Evolutionary conservation across 257 asterid genomes (phyloP), one percentile per base, ranked within the genome.

Genomic region (Gentiana macrophylla): DNA sequence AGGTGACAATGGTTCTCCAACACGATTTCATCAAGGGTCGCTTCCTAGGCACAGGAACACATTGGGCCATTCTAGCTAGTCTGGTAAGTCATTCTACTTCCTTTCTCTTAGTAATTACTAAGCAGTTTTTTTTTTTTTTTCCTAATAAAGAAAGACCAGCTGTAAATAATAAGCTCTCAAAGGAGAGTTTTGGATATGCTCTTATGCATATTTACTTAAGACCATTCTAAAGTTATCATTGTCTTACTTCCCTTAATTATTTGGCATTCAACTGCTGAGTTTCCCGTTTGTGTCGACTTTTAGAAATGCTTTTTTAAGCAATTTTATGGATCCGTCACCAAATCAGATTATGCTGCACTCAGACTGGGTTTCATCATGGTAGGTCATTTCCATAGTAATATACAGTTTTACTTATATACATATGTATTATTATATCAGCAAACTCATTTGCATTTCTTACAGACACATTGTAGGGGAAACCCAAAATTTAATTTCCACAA

Each of bases 251-350:
- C 24, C 24, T 24, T 24, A 24, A 24, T 24, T 24, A 24, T 24
- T 24, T 24, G 24, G 24, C 24, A 24, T 24, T 24, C 24, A 24
- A 24, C 24, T 24, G 24, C 24, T 24, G 24, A 24, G 24, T 24
- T 24, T 24, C 8, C 9, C 46, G 6, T 7, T 41, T 41, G 46
- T 41, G 46, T 1, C 24, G 55, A 15, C 65, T 71, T 73, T 72
- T 94, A 92, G 95, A 91, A 92, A n/a, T 74, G 89, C 46, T 92
- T 92, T 75, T 67, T 73, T 9, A 92, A 92, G 79, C 99, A 92
- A 72, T 88, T 92, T 67, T 81, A 81, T 73, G 97, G 83, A 52
- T 88, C 97, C 49, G 97, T 92, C 58, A 92, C 94, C 65, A 88
- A 82, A 67, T 71, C 95, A 49, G 99, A 92, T 76, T 92, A 88